A percentile compares a stretch with the other conserved stretches of the same genome.
Conservation (phyloP, 1,139 yeast species). For the Sugiyamaella castrensis region DNA sequence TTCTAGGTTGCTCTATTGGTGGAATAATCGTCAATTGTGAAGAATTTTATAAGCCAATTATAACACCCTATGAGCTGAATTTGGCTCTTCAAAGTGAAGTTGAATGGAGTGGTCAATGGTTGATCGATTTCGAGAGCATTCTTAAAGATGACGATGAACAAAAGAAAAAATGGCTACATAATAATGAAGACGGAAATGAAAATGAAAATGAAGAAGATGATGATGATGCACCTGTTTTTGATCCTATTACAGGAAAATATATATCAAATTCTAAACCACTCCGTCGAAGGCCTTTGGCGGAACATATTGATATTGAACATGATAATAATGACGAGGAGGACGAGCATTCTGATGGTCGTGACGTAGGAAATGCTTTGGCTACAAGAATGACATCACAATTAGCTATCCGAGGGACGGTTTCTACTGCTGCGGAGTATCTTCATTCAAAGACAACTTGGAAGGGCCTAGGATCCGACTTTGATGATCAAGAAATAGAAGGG, state of each 20-base stretch:
- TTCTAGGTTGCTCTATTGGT: constrained; percentile 91
- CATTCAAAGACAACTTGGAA: constrained; percentile 74
- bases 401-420: constrained; percentile 70
- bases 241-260: constrained; percentile 80
- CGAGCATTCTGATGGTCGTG: neutral
- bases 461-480: constrained; percentile 85
- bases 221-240: constrained; percentile 74
- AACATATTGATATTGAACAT: constrained; percentile 58
- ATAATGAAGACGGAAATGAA: constrained; percentile 32
- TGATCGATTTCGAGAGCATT: constrained; percentile 66
- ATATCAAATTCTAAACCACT: constrained; percentile 71
- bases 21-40: constrained; percentile 79
- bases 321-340: constrained; percentile 28
- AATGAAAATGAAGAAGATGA: constrained; percentile 34
- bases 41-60: constrained; percentile 85
- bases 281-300: constrained; percentile 43
- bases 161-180: constrained; percentile 12
- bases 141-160: constrained; percentile 32
- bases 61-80: constrained; percentile 88
- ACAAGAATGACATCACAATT: constrained; percentile 59
- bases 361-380: constrained; percentile 44
- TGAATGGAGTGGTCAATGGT: constrained; percentile 92
- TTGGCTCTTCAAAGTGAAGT: constrained; percentile 73
- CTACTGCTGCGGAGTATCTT: constrained; percentile 79
- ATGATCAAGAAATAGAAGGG: constrained; percentile 38